phyloP scores from a whole-genome alignment of 768 basidiomycete genomes.

The Suillus luteus region DNA sequence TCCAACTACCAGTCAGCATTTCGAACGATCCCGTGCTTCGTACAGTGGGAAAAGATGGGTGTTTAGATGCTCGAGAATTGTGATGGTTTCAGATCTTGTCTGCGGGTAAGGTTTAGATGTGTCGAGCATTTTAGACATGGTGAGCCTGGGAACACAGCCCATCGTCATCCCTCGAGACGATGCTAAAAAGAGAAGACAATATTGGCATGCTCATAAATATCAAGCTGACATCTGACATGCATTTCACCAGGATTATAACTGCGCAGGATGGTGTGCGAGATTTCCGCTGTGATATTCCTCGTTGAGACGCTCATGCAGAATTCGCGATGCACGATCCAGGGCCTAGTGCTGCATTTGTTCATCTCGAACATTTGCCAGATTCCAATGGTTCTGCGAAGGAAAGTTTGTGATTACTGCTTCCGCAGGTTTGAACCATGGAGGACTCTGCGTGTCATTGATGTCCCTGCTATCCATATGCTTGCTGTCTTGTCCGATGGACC shows the following conservation, averaged over 20 bases:
- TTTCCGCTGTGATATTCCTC: slow-evolving; percentile 37
- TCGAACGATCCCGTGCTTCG: slow-evolving; percentile 29
- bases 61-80: slow-evolving; percentile 26
- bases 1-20: not conserved
- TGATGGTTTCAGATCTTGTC: slow-evolving; percentile 32
- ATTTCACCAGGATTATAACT: not conserved
- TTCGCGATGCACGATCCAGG: slow-evolving; percentile 29
- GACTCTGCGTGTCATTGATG: not conserved
- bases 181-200: slow-evolving; percentile 34
- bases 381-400: slow-evolving; percentile 12
- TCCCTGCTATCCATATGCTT: not conserved
- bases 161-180: too few species aligned
- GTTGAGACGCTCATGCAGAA: slow-evolving; percentile 29
- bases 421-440: not conserved
- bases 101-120: slow-evolving; percentile 42
- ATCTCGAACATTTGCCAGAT: slow-evolving; percentile 16
- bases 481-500: not conserved
- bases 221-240: too few species aligned
- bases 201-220: slow-evolving; percentile 39
- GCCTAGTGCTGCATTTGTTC: slow-evolving; percentile 36
- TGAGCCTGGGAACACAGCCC: slow-evolving; percentile 17
- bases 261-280: slow-evolving; percentile 35
- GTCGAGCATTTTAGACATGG: slow-evolving; percentile 37
- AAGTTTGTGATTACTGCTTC: slow-evolving; percentile 11
- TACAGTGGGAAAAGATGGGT: slow-evolving; percentile 34